These are phyloP conservation scores for Penicillium parvum DNA, from an alignment of 495 filamentous ascomycete genomes.

Conservation along the genomic window DNA sequence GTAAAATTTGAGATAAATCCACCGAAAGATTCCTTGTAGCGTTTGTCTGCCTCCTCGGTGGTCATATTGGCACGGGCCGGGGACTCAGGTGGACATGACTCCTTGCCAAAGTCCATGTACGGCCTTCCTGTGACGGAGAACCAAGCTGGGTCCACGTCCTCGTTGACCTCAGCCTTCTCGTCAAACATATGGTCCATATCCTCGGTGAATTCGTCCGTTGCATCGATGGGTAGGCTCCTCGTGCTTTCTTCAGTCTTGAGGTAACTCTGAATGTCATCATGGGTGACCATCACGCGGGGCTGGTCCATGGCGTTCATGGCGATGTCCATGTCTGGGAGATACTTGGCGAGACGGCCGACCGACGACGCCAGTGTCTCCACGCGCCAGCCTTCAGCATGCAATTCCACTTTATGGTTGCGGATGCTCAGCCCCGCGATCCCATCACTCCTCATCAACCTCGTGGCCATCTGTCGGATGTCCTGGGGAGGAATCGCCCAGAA, in stretches of 20 bases:
- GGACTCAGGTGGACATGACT: slow-evolving; percentile 58
- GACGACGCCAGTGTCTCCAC: slow-evolving; percentile 57
- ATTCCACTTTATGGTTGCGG: slow-evolving; percentile 52
- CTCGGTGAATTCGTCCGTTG: slow-evolving; percentile 33
- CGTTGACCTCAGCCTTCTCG: slow-evolving; percentile 13
- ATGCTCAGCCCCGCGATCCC: slow-evolving; percentile 56
- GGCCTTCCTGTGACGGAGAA: slow-evolving; percentile 32
- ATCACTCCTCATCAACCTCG: slow-evolving; percentile 41
- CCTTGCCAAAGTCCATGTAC: slow-evolving; percentile 59
- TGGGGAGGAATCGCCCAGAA: slow-evolving; percentile 62
- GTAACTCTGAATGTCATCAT: slow-evolving; percentile 57
- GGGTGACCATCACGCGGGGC: slow-evolving; percentile 60
- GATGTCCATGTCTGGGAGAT: slow-evolving; percentile 69
- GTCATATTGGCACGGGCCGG: slow-evolving; percentile 48
- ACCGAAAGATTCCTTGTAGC: slow-evolving; percentile 35
- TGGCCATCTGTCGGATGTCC: slow-evolving; percentile 49
- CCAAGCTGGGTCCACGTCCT: slow-evolving; percentile 18
- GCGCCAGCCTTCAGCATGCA: slow-evolving; percentile 57
- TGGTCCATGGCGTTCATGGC: slow-evolving; percentile 67
- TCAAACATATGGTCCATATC: slow-evolving; percentile 26
- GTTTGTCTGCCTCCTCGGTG: slow-evolving; percentile 24
- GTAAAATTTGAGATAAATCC: slow-evolving; percentile 66
- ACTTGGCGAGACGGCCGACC: slow-evolving; percentile 51
- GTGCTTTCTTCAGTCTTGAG: slow-evolving; percentile 51
- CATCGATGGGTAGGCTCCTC: slow-evolving; percentile 34